These are phyloP conservation scores for Solanum habrochaites DNA, from an alignment of 257 asterid species.

Conservation along the genomic window DNA sequence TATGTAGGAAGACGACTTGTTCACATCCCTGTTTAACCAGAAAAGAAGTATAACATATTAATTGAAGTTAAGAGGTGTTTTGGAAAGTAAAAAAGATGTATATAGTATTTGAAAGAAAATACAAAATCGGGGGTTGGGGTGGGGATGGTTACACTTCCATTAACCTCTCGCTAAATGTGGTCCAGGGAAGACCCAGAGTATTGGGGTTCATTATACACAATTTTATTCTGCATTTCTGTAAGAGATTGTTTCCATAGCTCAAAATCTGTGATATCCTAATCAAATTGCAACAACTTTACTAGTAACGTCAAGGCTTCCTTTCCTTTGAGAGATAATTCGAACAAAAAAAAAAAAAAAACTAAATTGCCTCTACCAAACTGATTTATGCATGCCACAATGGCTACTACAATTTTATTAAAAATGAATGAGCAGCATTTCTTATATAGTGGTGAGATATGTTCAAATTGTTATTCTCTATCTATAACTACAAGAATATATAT, in stretches of 20 bases:
- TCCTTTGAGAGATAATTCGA: background rate
- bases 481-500: background rate
- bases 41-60: background rate
- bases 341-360: too few species aligned
- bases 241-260: background rate
- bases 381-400: background rate
- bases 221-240: background rate
- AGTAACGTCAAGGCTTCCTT: background rate
- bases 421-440: background rate
- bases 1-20: background rate
- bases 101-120: too few species aligned
- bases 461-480: background rate
- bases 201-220: background rate
- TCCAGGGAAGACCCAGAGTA: background rate
- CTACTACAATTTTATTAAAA: background rate
- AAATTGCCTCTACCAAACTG: background rate
- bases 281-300: background rate
- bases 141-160: background rate
- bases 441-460: background rate
- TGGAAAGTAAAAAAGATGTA: background rate
- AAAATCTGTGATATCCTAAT: background rate
- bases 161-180: background rate
- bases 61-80: background rate
- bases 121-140: background rate
- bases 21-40: constrained; percentile 1